These are phyloP conservation scores for Ceratocystis albifundus DNA, from an alignment of 2,329 filamentous ascomycete species.

Conservation along the genomic window DNA sequence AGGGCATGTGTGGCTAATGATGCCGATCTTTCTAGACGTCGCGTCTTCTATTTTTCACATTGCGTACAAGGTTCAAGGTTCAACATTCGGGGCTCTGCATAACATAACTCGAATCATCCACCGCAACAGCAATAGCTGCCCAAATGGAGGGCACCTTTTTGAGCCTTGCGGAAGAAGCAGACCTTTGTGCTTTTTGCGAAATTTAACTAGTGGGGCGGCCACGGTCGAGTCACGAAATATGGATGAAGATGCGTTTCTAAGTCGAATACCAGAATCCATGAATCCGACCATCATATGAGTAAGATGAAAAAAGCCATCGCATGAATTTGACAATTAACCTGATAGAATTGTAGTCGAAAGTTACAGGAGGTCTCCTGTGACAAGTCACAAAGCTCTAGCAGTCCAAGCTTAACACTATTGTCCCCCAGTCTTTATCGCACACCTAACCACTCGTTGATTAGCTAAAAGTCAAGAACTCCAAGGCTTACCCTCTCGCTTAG, in stretches of 20 bases:
- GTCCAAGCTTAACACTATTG: too few species aligned
- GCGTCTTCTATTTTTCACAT: constrained; percentile 10
- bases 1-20: constrained; percentile 15
- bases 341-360: too few species aligned
- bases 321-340: neutral
- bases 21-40: constrained; percentile 16
- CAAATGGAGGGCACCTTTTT: neutral
- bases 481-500: too few species aligned
- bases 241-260: neutral
- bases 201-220: neutral
- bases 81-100: neutral
- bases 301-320: neutral
- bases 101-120: neutral
- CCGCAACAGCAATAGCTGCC: neutral
- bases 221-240: neutral
- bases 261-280: neutral
- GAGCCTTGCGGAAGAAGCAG: neutral
- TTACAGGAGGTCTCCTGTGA: too few species aligned
- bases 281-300: neutral
- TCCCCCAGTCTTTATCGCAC: too few species aligned
- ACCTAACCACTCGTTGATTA: too few species aligned
- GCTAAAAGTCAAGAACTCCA: too few species aligned
- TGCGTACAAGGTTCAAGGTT: constrained; percentile 16
- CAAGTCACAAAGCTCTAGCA: too few species aligned
- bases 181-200: neutral